A percentile compares a stretch with the other conserved stretches of the same genome.
Conservation (phyloP, 192 early-diverging fungal genomes). For the Rhizoclosmatium sp. region DNA sequence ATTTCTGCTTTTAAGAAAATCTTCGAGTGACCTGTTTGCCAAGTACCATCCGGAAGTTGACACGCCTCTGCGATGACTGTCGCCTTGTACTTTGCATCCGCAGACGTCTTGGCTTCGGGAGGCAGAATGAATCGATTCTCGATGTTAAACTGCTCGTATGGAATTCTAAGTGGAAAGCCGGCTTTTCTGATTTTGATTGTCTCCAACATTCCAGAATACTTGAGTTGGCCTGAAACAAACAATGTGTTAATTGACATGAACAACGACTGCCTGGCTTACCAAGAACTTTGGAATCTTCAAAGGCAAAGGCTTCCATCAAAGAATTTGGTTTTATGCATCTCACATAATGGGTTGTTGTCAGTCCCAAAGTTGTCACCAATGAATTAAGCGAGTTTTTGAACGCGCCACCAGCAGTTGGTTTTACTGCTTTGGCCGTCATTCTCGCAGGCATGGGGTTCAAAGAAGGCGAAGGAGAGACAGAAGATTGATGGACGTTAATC, state of each 20-base stretch:
- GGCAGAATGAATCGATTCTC: slow-evolving; percentile 39
- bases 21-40: slow-evolving; percentile 63
- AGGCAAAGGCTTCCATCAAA: slow-evolving; percentile 57
- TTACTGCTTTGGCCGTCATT: slow-evolving; percentile 50
- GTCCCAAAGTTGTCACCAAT: slow-evolving; percentile 55
- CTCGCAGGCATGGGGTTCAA: slow-evolving; percentile 28
- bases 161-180: slow-evolving; percentile 56
- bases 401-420: slow-evolving; percentile 49
- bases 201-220: slow-evolving; percentile 68
- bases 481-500: neutral
- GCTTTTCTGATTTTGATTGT: slow-evolving; percentile 67
- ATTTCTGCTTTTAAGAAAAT: slow-evolving; percentile 55
- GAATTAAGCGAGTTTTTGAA: slow-evolving; percentile 55
- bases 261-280: slow-evolving; percentile 4
- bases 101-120: neutral
- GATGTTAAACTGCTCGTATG: slow-evolving; percentile 56
- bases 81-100: slow-evolving; percentile 36
- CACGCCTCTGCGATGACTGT: slow-evolving; percentile 37
- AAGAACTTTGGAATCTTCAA: slow-evolving; percentile 59
- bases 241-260: slow-evolving; percentile 14
- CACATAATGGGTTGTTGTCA: slow-evolving; percentile 66
- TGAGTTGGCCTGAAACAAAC: slow-evolving; percentile 50
- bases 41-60: slow-evolving; percentile 36
- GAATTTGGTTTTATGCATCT: slow-evolving; percentile 68
- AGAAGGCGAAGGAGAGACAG: neutral